Percentiles rank a stretch among this genome's conserved stretches.
Conservation (phyloP, 768 basidiomycete species). For the Boletus huronensis region DNA sequence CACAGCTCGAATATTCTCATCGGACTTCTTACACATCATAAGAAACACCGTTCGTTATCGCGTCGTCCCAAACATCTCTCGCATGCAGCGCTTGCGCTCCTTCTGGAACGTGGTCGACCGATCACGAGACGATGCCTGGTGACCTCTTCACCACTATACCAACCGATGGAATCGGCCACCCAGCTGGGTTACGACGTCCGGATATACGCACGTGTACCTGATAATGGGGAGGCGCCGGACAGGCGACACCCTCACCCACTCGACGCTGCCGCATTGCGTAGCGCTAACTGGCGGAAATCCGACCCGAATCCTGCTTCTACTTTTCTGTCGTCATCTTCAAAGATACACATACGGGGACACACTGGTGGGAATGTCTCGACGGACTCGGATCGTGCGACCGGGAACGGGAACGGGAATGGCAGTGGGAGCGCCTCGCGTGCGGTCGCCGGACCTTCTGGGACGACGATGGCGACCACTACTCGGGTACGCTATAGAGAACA, state of each 20-base stretch:
- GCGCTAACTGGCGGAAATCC: conserved; percentile 21
- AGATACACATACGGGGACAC: conserved; percentile 15
- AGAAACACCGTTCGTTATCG: conserved; percentile 44
- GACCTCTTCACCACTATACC: conserved; percentile 80
- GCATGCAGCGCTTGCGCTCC: conserved; percentile 71
- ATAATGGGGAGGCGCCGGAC: conserved; percentile 61
- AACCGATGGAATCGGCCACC: conserved; percentile 70
- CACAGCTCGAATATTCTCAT: conserved; percentile 84
- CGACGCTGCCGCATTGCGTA: conserved; percentile 14
- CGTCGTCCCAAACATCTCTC: conserved; percentile 55
- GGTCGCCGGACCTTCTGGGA: conserved; percentile 15
- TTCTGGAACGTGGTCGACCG: conserved; percentile 79
- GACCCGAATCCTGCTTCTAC: conserved; percentile 6
- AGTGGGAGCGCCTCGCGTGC: conserved; percentile 10
- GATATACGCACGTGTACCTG: conserved; percentile 68
- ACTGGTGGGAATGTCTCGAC: conserved; percentile 23
- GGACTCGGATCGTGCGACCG: conserved; percentile 23
- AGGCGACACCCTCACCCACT: conserved; percentile 28
- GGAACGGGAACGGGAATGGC: neutral
- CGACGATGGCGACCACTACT: conserved; percentile 18
- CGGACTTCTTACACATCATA: conserved; percentile 70
- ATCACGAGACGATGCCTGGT: conserved; percentile 73
- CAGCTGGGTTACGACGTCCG: conserved; percentile 73
- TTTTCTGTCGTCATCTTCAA: neutral
- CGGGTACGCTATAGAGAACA: conserved; percentile 79